Percentiles rank a stretch among this genome's conserved stretches.
Evolutionary conservation across 495 filamentous ascomycete genomes (phyloP).

Genomic region (Cetradonia linearis): DNA sequence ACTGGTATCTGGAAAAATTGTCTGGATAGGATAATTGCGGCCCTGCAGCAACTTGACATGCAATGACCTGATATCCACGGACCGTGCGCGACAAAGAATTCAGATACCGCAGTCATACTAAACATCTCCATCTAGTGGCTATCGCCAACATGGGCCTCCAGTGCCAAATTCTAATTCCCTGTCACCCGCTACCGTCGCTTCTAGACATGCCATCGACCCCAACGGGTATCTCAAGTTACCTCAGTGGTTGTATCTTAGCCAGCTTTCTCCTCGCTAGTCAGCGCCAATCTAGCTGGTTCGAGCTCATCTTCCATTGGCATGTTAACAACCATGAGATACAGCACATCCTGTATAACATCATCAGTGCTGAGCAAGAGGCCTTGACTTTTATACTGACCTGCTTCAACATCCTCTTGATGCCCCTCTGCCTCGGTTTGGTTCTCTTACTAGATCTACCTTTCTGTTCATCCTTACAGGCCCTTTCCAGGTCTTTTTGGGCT

Average conservation of each 20-base stretch:
- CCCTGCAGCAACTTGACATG: background rate
- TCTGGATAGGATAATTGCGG: conserved; percentile 5
- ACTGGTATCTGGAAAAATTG: background rate
- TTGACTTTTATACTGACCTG: background rate
- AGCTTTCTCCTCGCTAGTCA: background rate
- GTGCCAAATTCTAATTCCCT: background rate
- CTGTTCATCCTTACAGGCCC: background rate
- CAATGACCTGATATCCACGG: background rate
- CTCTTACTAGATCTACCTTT: background rate
- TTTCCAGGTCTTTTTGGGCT: background rate
- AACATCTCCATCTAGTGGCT: background rate
- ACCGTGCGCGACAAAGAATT: background rate
- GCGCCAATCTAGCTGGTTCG: background rate
- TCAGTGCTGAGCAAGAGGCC: background rate
- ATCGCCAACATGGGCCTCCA: background rate
- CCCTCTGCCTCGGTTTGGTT: background rate
- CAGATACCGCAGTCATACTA: background rate
- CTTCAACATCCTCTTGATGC: background rate
- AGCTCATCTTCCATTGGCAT: background rate
- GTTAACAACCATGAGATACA: background rate
- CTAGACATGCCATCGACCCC: background rate
- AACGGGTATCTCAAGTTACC: background rate
- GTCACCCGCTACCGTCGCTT: background rate
- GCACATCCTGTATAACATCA: background rate
- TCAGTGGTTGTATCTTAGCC: background rate